phyloP scores from a whole-genome alignment of 768 basidiomycete species.

The Leccinum variicolor region DNA sequence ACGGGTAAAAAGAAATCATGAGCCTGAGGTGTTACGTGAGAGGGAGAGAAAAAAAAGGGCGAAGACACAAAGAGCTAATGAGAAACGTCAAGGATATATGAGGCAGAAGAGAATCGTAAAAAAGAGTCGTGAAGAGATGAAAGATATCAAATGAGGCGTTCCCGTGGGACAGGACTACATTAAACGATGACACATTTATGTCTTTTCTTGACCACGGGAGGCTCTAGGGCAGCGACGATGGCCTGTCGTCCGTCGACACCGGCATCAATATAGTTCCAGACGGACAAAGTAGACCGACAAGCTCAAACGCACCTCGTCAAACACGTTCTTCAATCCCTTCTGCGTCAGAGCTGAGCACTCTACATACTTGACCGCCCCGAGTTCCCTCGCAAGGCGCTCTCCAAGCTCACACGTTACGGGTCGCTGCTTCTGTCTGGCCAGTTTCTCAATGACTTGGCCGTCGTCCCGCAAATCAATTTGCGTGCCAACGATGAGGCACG shows the following conservation, averaged over 20 bases:
- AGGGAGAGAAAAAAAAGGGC: neutral
- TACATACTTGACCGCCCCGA: slow-evolving; percentile 98
- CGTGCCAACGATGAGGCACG: slow-evolving; percentile 98
- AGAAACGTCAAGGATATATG: slow-evolving; percentile 36
- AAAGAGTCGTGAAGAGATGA: slow-evolving; percentile 34
- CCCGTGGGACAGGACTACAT: slow-evolving; percentile 32
- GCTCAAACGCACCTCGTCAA: slow-evolving; percentile 82
- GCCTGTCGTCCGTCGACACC: slow-evolving; percentile 44
- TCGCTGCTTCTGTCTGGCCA: slow-evolving; percentile 93
- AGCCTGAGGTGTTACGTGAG: slow-evolving; percentile 21
- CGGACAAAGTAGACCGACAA: neutral
- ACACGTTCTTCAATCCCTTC: slow-evolving; percentile 99
- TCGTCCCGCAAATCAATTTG: slow-evolving; percentile 98
- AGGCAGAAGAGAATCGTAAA: slow-evolving; percentile 28
- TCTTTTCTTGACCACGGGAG: slow-evolving; percentile 85
- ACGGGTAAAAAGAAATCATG: slow-evolving; percentile 25
- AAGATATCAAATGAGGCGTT: slow-evolving; percentile 30
- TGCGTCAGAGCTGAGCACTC: slow-evolving; percentile 99
- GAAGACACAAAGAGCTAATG: slow-evolving; percentile 19
- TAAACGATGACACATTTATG: slow-evolving; percentile 83
- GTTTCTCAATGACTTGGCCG: slow-evolving; percentile 88
- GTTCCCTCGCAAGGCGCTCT: slow-evolving; percentile 91
- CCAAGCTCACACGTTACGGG: slow-evolving; percentile 87
- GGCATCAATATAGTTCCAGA: slow-evolving; percentile 7
- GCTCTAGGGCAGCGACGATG: slow-evolving; percentile 97